These are phyloP conservation scores for Polyporus arcularius DNA, from an alignment of 768 basidiomycete species.

Conservation along the genomic window DNA sequence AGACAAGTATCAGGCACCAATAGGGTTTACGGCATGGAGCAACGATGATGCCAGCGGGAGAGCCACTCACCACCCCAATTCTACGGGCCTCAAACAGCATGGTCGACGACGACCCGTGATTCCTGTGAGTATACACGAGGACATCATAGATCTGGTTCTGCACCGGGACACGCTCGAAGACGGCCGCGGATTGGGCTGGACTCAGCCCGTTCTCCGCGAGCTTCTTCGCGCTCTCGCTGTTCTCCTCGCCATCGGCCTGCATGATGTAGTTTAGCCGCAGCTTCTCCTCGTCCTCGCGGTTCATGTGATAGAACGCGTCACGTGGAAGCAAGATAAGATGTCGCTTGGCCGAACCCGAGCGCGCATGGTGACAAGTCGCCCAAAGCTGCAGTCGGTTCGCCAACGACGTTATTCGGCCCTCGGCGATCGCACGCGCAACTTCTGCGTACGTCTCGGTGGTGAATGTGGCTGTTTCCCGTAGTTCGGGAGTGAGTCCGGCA, in stretches of 20 bases:
- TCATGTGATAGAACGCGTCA: slow-evolving; percentile 57
- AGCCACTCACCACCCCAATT: slow-evolving; percentile 57
- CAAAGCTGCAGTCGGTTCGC: slow-evolving; percentile 50
- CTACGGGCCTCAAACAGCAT: slow-evolving; percentile 59
- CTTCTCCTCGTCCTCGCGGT: slow-evolving; percentile 51
- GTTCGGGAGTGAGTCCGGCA: slow-evolving; percentile 49
- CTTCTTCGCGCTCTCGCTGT: slow-evolving; percentile 12
- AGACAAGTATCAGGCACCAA: slow-evolving; percentile 7
- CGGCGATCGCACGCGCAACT: slow-evolving; percentile 49
- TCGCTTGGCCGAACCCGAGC: slow-evolving; percentile 59
- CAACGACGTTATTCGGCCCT: slow-evolving; percentile 32
- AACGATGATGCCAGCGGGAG: neutral
- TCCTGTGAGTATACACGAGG: slow-evolving; percentile 64
- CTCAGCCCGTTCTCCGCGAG: slow-evolving; percentile 26
- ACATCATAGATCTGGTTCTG: slow-evolving; percentile 70
- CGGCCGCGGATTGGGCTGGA: slow-evolving; percentile 35
- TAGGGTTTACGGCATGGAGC: neutral
- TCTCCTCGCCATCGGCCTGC: slow-evolving; percentile 38
- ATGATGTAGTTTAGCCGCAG: slow-evolving; percentile 48
- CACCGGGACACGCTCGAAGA: slow-evolving; percentile 66
- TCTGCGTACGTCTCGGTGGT: slow-evolving; percentile 54
- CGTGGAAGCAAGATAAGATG: slow-evolving; percentile 61
- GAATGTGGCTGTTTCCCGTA: slow-evolving; percentile 63
- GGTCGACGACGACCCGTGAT: slow-evolving; percentile 52
- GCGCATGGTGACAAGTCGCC: slow-evolving; percentile 60